Evolutionary conservation across 768 basidiomycete species (phyloP), one percentile per base, ranked within the genome.

Genomic region (Mycena latifolia): DNA sequence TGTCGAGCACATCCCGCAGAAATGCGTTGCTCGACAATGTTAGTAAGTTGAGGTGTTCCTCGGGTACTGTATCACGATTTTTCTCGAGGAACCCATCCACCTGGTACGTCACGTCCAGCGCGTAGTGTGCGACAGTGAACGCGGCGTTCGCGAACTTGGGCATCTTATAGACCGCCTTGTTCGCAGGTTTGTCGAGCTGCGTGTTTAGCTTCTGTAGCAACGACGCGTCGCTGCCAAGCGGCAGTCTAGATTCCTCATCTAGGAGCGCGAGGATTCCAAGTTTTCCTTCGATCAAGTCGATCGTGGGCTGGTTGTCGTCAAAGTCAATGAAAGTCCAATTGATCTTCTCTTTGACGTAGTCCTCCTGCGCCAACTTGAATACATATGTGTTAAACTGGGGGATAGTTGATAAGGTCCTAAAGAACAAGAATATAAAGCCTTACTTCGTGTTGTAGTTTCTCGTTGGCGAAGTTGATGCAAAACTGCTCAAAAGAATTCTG

Each of bases 261-360:
- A 99, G 84, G 17, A 99, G 85, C 7, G 96, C 89, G 52, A 99
- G 84, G 43, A 99, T 93, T 63, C 98, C 98, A 64, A 99, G 89
- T 77, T 92, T 98, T 69, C 97, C 95, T 81, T 99, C 98, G 74
- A 99, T 98, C 66, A 98, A 90, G 76, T 99, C 95, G 78, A 99
- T 99, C 76, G 96, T 98, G 46, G 95, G 95, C 76, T 99, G 98
- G 74, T 99, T 99, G 79, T 99, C 98, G 8, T 94, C 94, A 77
- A 98, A 99, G 73, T 99, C 97, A 76, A 99, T 99, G 80, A 99
- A 99, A 9, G 94, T 98, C 98, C 98, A 99, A 75, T 96, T 95
- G 76, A 99, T 99, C 78, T 98, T 86, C 76, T 99, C 98, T 67
- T 96, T 94, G 57, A 98, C 89, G 75, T 99, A 99, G 81, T 99